These are phyloP conservation scores for Globisporangium sylvaticum DNA, from an alignment of 352 stramenopile species.

Conservation along the genomic window DNA sequence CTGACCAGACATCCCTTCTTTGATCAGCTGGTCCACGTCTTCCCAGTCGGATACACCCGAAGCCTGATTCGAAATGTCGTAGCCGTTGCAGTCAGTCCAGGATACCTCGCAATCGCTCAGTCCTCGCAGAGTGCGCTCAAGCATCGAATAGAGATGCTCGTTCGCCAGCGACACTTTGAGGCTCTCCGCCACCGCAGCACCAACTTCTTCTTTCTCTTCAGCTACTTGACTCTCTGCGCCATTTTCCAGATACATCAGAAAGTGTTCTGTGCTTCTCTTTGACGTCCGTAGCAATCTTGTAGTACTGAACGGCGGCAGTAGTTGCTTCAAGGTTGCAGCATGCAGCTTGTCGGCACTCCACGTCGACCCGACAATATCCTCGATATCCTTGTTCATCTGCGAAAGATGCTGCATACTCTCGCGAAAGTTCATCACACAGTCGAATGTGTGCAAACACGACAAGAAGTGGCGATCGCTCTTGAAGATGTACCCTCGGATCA, in stretches of 20 bases:
- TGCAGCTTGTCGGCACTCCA: constrained; percentile 43
- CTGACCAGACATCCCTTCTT: constrained; percentile 45
- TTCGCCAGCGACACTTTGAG: constrained; percentile 58
- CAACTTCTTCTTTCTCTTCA: neutral
- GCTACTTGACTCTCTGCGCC: constrained; percentile 11
- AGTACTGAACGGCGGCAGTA: constrained; percentile 85
- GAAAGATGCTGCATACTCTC: constrained; percentile 39
- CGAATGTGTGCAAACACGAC: constrained; percentile 80
- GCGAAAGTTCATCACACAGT: constrained; percentile 59
- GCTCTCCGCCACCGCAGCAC: neutral
- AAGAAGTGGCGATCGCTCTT: constrained; percentile 76
- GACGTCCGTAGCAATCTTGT: constrained; percentile 63
- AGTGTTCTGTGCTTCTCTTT: constrained; percentile 70
- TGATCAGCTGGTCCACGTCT: constrained; percentile 38
- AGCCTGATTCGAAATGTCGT: constrained; percentile 22
- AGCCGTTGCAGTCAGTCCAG: constrained; percentile 76
- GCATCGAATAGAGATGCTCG: constrained; percentile 83
- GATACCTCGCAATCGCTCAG: constrained; percentile 83
- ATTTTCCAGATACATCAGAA: constrained; percentile 82
- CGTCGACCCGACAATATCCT: constrained; percentile 48
- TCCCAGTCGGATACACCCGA: constrained; percentile 11
- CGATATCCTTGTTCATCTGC: constrained; percentile 30
- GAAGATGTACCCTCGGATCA: constrained; percentile 75
- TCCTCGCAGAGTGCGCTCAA: constrained; percentile 67
- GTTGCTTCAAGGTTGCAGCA: constrained; percentile 38